A percentile compares a stretch with the other conserved stretches of the same genome.
Conservation (phyloP, 371 early-diverging fungal genomes). For the Mortierella sp. region DNA sequence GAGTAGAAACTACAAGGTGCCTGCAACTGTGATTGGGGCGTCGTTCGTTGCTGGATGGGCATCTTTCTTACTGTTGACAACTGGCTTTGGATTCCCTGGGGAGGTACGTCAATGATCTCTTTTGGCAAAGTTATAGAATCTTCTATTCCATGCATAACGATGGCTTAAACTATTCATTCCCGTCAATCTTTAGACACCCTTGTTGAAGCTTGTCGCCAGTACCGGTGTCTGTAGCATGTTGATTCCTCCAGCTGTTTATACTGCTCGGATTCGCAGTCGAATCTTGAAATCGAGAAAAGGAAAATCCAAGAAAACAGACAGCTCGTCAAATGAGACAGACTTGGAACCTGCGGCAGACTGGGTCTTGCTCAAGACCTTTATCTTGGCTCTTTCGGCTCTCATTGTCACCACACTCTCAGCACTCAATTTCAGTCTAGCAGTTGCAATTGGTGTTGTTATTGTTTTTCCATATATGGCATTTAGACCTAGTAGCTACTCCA, state of each 20-base stretch:
- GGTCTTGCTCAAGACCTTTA: constrained; percentile 77
- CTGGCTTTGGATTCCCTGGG: constrained; percentile 39
- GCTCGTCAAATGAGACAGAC: not conserved
- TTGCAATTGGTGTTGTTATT: constrained; percentile 75
- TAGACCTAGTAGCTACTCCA: constrained; percentile 54
- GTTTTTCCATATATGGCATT: constrained; percentile 76
- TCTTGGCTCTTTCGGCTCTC: constrained; percentile 76
- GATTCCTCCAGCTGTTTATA: constrained; percentile 35
- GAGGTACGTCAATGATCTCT: constrained; percentile 18
- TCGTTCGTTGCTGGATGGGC: constrained; percentile 38
- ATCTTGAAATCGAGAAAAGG: constrained; percentile 7
- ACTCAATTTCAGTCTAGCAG: constrained; percentile 87
- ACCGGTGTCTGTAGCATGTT: constrained; percentile 42
- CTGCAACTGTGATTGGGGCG: constrained; percentile 24
- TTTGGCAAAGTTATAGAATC: not conserved
- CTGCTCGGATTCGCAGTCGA: constrained; percentile 32
- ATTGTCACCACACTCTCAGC: constrained; percentile 82
- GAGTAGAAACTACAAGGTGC: constrained; percentile 25
- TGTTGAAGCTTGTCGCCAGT: constrained; percentile 44
- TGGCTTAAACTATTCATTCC: no score
- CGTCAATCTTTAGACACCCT: constrained; percentile 21
- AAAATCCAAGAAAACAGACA: not conserved
- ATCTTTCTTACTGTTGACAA: constrained; percentile 39
- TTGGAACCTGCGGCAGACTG: constrained; percentile 55
- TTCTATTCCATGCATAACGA: not conserved